Percentiles rank a stretch among this genome's conserved stretches.
Evolutionary conservation across 2,329 filamentous ascomycete species (phyloP).

Genomic region (Lachnellula suecica): DNA sequence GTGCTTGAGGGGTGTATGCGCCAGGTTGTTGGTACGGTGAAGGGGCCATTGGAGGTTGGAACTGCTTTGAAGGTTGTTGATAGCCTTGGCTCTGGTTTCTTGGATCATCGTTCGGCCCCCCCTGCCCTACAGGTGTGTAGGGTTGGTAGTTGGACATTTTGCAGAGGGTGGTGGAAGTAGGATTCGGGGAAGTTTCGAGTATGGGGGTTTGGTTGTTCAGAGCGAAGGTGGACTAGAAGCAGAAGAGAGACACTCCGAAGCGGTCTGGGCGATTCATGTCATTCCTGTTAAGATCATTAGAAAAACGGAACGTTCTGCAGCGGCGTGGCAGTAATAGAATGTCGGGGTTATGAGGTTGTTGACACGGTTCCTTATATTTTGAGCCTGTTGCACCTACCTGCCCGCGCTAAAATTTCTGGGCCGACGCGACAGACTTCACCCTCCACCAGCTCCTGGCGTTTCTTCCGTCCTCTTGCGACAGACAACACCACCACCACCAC

Average conservation of each 20-base stretch:
- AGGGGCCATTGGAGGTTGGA: constrained; percentile 53
- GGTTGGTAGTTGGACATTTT: constrained; percentile 55
- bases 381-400: too few species aligned
- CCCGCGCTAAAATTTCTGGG: not conserved
- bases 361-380: constrained; percentile 22
- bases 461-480: not conserved
- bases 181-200: constrained; percentile 1
- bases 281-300: too few species aligned
- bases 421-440: not conserved
- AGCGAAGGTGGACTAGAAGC: not conserved
- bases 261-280: too few species aligned
- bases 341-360: constrained; percentile 8
- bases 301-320: too few species aligned
- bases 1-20: constrained; percentile 17
- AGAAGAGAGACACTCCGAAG: too few species aligned
- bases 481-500: not conserved
- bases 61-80: constrained; percentile 53
- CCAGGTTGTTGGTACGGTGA: constrained; percentile 45
- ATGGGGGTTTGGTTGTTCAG: not conserved
- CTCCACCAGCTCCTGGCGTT: not conserved
- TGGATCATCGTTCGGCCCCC: constrained; percentile 53
- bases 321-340: not conserved
- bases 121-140: constrained; percentile 57
- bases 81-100: constrained; percentile 50
- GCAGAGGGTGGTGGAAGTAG: constrained; percentile 1